Base-by-base conservation (phyloP, 495 filamentous ascomycete genomes). In the Amphirosellinia nigrospora region DNA sequence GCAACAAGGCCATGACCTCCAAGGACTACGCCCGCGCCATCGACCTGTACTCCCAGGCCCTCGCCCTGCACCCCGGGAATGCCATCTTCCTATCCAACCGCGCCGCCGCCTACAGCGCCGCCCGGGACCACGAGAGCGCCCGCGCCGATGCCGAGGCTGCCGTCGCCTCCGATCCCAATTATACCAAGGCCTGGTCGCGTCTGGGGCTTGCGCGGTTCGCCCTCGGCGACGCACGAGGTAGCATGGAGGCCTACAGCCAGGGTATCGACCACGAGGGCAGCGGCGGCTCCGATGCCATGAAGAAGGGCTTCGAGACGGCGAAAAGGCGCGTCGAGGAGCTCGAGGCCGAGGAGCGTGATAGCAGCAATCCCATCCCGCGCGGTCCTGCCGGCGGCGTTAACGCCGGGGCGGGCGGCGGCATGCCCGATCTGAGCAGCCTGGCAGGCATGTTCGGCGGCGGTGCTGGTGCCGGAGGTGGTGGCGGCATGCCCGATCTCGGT, bases 11-110 rank as follows among this genome's bases (percentile, higher is more conserved):
- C 48, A 99, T 99, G 95, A 87, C 91, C 34, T 86, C 90, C 77
- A 97, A 96, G 81, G 93, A 98, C 80, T 96, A 97, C 83, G 69
- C 82, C 7, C 74, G 81, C 38, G 96, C 96, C 65, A 93, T 99
- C 80, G 89, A 92, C 69, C 78, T 89, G 66, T 99, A 99, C 85
- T 93, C 91, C 28, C 82, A 93, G 76, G 96, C 96, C 21, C 86
- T 99, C 39, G 85, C 86, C 46, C 82, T 98, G 43, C 79, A 92
- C 73, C 94, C 96, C 8, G 82, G 87, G 55, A 98, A 99, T 84
- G 92, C 96, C 38, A 94, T 99, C 80, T 99, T 95, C 85, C 92
- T 99, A 34, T 97, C 93, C 71, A 99, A 99, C 87, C 94, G 96
- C 59, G 96, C 96, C 6, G 96, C 96, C 21, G 96, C 96, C 0